Evolutionary conservation across 2,329 filamentous ascomycete genomes (phyloP).

Genomic region (Diaporthe humulicola): DNA sequence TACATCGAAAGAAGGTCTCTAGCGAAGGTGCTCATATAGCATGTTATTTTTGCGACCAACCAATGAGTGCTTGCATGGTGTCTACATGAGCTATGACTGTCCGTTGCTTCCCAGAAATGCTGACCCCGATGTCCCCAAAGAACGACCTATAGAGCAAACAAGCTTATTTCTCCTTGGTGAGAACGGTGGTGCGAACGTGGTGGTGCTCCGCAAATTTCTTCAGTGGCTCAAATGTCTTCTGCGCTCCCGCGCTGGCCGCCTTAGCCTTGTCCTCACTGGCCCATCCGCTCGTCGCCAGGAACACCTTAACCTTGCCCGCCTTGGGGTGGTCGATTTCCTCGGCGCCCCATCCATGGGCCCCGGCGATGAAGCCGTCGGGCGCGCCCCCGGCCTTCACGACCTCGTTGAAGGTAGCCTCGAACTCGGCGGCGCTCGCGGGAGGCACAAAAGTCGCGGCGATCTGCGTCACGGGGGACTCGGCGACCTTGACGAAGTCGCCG

Average conservation of each 20-base stretch:
- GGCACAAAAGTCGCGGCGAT: slow-evolving; percentile 35
- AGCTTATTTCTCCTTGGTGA: slow-evolving; percentile 28
- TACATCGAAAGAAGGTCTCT: neutral
- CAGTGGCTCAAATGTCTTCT: slow-evolving; percentile 35
- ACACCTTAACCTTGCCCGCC: slow-evolving; percentile 37
- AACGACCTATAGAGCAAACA: neutral
- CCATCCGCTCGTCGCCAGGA: slow-evolving; percentile 38
- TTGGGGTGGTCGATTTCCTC: slow-evolving; percentile 34
- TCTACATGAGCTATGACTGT: neutral
- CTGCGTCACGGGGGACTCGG: slow-evolving; percentile 37
- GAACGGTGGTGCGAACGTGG: slow-evolving; percentile 11
- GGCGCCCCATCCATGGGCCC: slow-evolving; percentile 38
- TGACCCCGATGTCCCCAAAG: neutral
- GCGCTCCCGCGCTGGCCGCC: slow-evolving; percentile 11
- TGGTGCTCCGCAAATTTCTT: slow-evolving; percentile 33
- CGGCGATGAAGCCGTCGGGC: slow-evolving; percentile 38
- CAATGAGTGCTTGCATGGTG: neutral
- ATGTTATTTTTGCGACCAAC: neutral
- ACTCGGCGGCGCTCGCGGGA: slow-evolving; percentile 23
- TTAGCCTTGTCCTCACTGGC: slow-evolving; percentile 36
- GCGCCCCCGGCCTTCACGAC: slow-evolving; percentile 9
- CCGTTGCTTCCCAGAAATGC: slow-evolving; percentile 6
- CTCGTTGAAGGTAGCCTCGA: slow-evolving; percentile 37
- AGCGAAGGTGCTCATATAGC: neutral
- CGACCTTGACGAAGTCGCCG: slow-evolving; percentile 37